A percentile compares a stretch with the other conserved stretches of the same genome.
phyloP scores from a whole-genome alignment of 2,329 filamentous ascomycete genomes.

The Zymoseptoria passerinii region DNA sequence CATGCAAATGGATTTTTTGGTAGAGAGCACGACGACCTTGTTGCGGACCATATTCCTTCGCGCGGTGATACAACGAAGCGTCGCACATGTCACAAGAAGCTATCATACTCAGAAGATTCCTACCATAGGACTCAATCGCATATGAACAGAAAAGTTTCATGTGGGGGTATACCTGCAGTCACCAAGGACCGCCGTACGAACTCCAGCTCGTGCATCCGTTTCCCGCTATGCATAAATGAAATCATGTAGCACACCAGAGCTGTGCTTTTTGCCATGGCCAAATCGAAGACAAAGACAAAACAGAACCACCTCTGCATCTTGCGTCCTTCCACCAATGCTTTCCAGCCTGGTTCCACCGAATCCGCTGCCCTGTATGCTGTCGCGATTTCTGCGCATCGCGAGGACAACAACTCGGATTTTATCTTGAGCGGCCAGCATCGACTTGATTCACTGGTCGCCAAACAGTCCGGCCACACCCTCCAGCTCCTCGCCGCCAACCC shows the following conservation, averaged over 20 bases:
- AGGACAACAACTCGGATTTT: no score
- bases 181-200: not conserved
- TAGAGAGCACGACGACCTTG: no score
- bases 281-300: not conserved
- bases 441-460: slow-evolving; percentile 15
- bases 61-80: no score
- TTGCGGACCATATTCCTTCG: no score
- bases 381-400: not conserved
- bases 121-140: no score
- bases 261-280: not conserved
- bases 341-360: not conserved
- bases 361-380: not conserved
- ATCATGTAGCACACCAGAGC: not conserved
- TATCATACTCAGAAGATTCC: no score
- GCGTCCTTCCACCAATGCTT: not conserved
- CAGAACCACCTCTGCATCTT: not conserved
- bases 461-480: slow-evolving; percentile 42
- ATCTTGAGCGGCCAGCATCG: no score
- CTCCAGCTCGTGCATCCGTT: not conserved
- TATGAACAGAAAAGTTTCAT: no score
- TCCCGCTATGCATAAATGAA: not conserved
- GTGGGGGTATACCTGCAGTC: not conserved
- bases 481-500: slow-evolving; percentile 34
- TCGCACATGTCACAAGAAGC: no score
- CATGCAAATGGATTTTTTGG: not conserved